Percentiles rank a stretch among this genome's conserved stretches.
Conservation (phyloP, 805 yeast species). For the Nakazawaea anatomiae region DNA sequence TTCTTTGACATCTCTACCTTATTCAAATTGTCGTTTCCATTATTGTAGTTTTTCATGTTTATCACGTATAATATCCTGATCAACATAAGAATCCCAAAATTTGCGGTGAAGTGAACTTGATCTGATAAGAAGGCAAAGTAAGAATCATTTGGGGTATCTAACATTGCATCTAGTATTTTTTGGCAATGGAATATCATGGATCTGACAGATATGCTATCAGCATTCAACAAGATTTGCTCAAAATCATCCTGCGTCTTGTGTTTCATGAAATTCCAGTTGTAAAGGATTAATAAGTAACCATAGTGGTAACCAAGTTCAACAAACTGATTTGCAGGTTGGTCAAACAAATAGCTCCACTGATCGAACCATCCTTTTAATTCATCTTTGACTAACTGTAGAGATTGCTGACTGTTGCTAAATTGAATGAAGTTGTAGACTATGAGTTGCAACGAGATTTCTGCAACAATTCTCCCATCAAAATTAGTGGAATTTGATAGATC, state of each 20-base stretch:
- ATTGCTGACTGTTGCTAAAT: slow-evolving; percentile 16
- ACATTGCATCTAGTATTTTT: slow-evolving; percentile 34
- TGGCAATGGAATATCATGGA: slow-evolving; percentile 35
- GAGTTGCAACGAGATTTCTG: slow-evolving; percentile 60
- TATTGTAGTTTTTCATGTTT: neutral
- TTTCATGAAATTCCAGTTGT: slow-evolving; percentile 27
- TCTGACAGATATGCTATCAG: slow-evolving; percentile 19
- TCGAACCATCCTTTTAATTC: slow-evolving; percentile 58
- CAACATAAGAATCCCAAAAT: slow-evolving; percentile 34
- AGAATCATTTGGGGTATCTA: slow-evolving; percentile 38
- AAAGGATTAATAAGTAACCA: slow-evolving; percentile 45
- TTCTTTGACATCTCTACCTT: slow-evolving; percentile 10
- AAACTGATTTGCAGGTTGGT: slow-evolving; percentile 69
- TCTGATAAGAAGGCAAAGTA: slow-evolving; percentile 69
- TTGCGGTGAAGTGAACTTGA: slow-evolving; percentile 53
- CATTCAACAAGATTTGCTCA: slow-evolving; percentile 3
- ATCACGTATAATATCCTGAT: slow-evolving; percentile 21
- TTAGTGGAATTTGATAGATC: slow-evolving; percentile 59
- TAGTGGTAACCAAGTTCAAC: slow-evolving; percentile 68
- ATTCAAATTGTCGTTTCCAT: slow-evolving; percentile 6
- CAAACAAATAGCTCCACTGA: slow-evolving; percentile 64
- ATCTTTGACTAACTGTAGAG: slow-evolving; percentile 31
- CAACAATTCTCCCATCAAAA: slow-evolving; percentile 79
- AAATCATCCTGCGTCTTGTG: neutral
- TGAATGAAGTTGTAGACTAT: slow-evolving; percentile 56